These are phyloP conservation scores for Wallacemonas sp. DNA, from an alignment of 208 protist species.

Conservation along the genomic window DNA sequence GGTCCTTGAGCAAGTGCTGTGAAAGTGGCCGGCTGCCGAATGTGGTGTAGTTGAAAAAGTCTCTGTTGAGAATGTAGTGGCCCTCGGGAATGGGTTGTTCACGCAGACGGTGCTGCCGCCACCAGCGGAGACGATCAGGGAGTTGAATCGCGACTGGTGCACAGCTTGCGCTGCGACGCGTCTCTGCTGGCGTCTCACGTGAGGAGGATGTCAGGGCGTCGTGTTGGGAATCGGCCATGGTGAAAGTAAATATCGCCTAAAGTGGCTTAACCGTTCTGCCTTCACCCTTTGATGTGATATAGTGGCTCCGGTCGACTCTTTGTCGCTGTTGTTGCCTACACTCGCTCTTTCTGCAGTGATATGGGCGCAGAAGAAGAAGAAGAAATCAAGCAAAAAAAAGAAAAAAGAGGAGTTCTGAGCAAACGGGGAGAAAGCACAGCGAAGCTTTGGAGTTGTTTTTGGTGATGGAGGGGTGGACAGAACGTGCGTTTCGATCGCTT, in stretches of 20 bases:
- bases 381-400: constrained; percentile 19
- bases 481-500: no score
- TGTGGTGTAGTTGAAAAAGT: constrained; percentile 52
- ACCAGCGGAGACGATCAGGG: constrained; percentile 78
- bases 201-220: neutral
- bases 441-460: no score
- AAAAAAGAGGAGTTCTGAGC: neutral
- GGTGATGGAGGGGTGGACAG: no score
- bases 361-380: neutral
- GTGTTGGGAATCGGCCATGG: no score
- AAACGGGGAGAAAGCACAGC: constrained; percentile 20
- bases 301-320: neutral
- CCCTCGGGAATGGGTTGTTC: constrained; percentile 45
- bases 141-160: constrained; percentile 32
- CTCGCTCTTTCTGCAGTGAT: neutral
- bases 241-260: neutral
- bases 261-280: neutral
- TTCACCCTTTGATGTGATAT: no score
- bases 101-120: constrained; percentile 44
- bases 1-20: constrained; percentile 16
- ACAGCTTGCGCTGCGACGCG: neutral
- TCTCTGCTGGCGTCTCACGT: neutral
- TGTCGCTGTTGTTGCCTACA: neutral
- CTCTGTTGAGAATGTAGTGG: constrained; percentile 37
- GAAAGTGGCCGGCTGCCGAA: constrained; percentile 45